Conservation (phyloP, 2,329 filamentous ascomycete genomes). For the Orbilia quercus region DNA sequence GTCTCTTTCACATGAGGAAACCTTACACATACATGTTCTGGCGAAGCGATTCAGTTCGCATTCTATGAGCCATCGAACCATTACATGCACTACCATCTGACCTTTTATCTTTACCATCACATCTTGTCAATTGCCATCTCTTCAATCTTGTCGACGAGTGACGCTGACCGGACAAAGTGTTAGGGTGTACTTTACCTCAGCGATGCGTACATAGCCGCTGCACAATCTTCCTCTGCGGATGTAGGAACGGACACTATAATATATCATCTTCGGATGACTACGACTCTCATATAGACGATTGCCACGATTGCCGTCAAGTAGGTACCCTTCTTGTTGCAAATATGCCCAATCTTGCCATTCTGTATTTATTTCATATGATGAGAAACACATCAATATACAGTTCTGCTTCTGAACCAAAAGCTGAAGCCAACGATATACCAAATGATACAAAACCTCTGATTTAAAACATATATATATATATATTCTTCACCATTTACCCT, state of each 20-base stretch:
- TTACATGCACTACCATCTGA: constrained; percentile 58
- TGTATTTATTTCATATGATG: constrained; percentile 41
- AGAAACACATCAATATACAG: constrained; percentile 55
- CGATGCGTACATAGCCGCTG: constrained; percentile 53
- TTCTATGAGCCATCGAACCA: constrained; percentile 55
- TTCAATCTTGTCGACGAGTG: background rate
- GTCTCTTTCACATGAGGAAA: constrained; percentile 55
- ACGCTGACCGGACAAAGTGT: constrained; percentile 26
- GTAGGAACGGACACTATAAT: background rate
- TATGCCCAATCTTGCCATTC: background rate
- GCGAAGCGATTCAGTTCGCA: constrained; percentile 55
- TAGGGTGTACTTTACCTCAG: constrained; percentile 33
- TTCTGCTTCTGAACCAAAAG: constrained; percentile 58
- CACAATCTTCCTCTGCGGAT: constrained; percentile 8
- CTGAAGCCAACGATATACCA: constrained; percentile 56
- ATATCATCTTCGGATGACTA: constrained; percentile 25
- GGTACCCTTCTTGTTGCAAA: background rate
- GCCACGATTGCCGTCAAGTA: constrained; percentile 17
- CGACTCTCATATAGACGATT: background rate
- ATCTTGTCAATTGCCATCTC: constrained; percentile 10
- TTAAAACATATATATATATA: constrained; percentile 6
- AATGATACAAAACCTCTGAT: constrained; percentile 57
- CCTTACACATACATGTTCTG: constrained; percentile 54
- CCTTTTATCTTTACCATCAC: constrained; percentile 17
- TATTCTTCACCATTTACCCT: constrained; percentile 8